A percentile compares a stretch with the other conserved stretches of the same genome.
These are phyloP conservation scores for Yamadazyma diddensiae DNA, from an alignment of 1,139 yeast species.

Conservation along the genomic window DNA sequence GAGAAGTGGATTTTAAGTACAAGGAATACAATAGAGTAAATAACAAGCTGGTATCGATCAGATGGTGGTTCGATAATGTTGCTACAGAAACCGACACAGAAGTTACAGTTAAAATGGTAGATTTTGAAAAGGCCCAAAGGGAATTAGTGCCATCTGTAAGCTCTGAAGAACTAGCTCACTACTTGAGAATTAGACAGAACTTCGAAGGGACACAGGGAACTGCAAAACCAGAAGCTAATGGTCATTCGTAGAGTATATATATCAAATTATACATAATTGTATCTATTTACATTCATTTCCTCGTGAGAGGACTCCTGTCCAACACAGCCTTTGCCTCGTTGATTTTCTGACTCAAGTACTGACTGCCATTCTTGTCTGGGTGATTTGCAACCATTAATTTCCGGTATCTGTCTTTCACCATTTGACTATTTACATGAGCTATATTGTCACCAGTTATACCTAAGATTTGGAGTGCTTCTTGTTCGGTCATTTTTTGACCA, in stretches of 20 bases:
- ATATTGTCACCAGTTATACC: constrained; percentile 56
- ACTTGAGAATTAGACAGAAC: constrained; percentile 68
- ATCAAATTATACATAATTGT: too few relatives aligned
- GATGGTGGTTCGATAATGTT: constrained; percentile 91
- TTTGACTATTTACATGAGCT: constrained; percentile 35
- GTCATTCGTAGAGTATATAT: constrained; percentile 1
- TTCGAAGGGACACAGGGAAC: constrained; percentile 60
- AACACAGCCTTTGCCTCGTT: constrained; percentile 71
- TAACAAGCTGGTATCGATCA: constrained; percentile 45
- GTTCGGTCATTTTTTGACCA: constrained; percentile 51
- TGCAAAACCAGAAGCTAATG: constrained; percentile 3
- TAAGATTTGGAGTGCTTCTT: constrained; percentile 55
- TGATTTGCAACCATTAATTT: constrained; percentile 65
- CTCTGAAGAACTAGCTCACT: constrained; percentile 81
- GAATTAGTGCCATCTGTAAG: constrained; percentile 85
- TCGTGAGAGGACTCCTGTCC: constrained; percentile 51
- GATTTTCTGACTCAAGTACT: constrained; percentile 67
- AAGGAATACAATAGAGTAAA: constrained; percentile 43
- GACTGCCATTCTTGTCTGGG: constrained; percentile 77
- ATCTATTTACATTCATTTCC: neutral
- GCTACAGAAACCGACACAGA: constrained; percentile 66
- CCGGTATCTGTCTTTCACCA: constrained; percentile 57
- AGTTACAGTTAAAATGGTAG: constrained; percentile 68
- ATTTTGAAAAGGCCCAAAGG: constrained; percentile 69
- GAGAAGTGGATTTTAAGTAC: constrained; percentile 67